A percentile compares a stretch with the other conserved stretches of the same genome.
phyloP scores from a whole-genome alignment of 108 stramenopile genomes.

The Pseudonitzschia delicatissima region DNA sequence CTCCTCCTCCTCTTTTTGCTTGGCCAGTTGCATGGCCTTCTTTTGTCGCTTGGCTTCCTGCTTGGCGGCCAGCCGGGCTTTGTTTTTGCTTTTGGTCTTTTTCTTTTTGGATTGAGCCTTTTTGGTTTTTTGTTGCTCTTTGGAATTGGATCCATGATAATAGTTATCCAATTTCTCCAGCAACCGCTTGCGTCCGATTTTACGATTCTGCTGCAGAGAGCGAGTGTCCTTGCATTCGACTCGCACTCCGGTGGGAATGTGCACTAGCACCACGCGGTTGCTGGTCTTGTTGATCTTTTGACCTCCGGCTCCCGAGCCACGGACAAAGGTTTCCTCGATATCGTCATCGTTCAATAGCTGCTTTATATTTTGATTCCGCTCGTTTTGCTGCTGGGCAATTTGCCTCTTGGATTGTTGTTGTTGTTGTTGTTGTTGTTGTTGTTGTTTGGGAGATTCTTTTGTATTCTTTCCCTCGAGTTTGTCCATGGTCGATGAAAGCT shows the following conservation, averaged over 20 bases:
- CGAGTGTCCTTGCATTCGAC: conserved; percentile 90
- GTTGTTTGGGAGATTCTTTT: neutral
- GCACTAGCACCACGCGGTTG: conserved; percentile 74
- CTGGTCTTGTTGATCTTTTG: conserved; percentile 92
- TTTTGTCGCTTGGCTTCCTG: neutral
- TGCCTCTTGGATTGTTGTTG: neutral
- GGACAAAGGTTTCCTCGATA: conserved; percentile 75
- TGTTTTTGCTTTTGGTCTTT: conserved; percentile 65
- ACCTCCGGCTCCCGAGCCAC: conserved; percentile 78
- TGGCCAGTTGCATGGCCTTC: neutral
- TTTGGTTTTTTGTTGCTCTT: conserved; percentile 44
- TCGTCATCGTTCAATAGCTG: conserved; percentile 51
- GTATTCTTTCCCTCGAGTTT: conserved; percentile 9
- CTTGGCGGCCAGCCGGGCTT: neutral
- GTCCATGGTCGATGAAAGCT: conserved; percentile 42
- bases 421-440: neutral
- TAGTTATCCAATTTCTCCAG: conserved; percentile 74
- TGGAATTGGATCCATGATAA: conserved; percentile 71
- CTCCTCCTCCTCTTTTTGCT: neutral
- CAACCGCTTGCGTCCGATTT: conserved; percentile 82
- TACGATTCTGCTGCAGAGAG: conserved; percentile 85
- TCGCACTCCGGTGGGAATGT: conserved; percentile 64
- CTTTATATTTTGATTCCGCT: neutral
- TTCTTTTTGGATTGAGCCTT: conserved; percentile 59
- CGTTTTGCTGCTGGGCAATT: neutral